phyloP scores from a whole-genome alignment of 2,329 filamentous ascomycete species.

The Colletotrichum sp. region DNA sequence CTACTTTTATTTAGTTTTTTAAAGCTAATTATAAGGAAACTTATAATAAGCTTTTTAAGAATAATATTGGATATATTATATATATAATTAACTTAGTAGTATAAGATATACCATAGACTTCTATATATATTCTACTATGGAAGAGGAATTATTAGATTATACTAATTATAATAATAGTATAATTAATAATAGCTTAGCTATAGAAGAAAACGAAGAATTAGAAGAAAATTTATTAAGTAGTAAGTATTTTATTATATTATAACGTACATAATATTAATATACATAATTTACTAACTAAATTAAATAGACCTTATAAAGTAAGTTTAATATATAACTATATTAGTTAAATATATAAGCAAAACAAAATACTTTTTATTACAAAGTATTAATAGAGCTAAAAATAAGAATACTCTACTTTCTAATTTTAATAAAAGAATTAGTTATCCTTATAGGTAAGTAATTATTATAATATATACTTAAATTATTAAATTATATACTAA shows the following conservation, averaged over 20 bases:
- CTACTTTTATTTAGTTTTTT: not conserved
- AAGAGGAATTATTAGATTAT: no score
- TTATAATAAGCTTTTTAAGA: not conserved
- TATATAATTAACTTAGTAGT: no score
- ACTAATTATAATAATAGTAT: no score
- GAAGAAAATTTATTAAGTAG: no score
- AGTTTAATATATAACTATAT: not conserved
- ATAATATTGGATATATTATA: not conserved
- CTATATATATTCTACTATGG: no score
- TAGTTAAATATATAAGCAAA: not conserved
- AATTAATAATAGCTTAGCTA: no score
- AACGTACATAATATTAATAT: no score
- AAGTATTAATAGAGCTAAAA: not conserved
- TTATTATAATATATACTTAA: not conserved
- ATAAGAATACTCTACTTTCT: not conserved
- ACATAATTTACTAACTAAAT: no score
- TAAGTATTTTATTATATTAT: no score
- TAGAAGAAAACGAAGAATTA: no score
- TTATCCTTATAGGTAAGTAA: not conserved
- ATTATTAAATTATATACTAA: not conserved
- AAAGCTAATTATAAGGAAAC: not conserved
- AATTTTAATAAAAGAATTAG: not conserved
- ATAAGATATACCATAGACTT: no score
- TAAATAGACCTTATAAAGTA: not conserved
- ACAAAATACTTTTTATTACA: not conserved